Evolutionary conservation across 257 asterid genomes (phyloP), one percentile per base, ranked within the genome.

Genomic region (Cordia subcordata): DNA sequence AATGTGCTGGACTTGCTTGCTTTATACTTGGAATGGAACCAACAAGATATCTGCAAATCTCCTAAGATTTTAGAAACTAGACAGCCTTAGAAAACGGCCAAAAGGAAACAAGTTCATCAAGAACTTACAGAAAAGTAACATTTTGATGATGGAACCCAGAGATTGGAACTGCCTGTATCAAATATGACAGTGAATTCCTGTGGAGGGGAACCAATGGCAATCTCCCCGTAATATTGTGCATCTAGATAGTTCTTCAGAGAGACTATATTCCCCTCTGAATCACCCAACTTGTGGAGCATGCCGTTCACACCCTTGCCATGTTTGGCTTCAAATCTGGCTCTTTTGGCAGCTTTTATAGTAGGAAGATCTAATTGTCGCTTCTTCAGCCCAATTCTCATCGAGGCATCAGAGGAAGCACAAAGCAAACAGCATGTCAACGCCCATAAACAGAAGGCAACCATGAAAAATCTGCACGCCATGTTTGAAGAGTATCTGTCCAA

Each of bases 101-200:
- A 63, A 55, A 44, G 37, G 20, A 22, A 54, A 19, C 22, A 53
- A 8, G 50, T 17, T 22, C 21, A 58, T 67, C 42, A 58, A 45
- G 13, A 63, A 82, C 99, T 82, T 77, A 93, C 99, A 11, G 97
- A 93, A 72, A 89, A 85, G 60, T 80, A 93, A 60, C 99, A 93
- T 73, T 79, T 86, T 0, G 97, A 60, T 10, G 99, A 93, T 11
- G 99, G 99, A 63, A 93, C 94, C 99, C 99, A 93, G 13, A 93
- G 86, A 69, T 93, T 85, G 55, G 99, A 87, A 63, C 99, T 93
- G 64, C 99, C 99, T 3, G 97, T 93, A 60, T 93, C 99, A 63
- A 89, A 93, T 63, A 93, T 67, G 72, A 93, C 94, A 9, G 81
- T 83, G 58, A 93, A 93, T 0, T 72, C 89, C 83, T 93, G 99